phyloP scores from a whole-genome alignment of 1,284 basidiomycete species.

The Cryptococcus amylolentus region DNA sequence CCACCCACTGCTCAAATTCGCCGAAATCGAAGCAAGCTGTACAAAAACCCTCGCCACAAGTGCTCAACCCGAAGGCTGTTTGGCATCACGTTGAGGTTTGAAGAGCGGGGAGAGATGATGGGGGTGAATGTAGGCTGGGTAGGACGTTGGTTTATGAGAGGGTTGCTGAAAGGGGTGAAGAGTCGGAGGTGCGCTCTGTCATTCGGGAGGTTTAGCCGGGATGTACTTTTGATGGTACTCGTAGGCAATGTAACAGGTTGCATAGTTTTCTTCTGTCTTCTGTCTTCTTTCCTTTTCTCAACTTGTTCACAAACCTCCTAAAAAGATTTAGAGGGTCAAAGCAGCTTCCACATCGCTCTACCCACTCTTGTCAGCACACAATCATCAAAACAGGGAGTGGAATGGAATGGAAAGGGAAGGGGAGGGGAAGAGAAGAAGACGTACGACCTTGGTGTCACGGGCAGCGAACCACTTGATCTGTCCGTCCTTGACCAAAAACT shows the following conservation, averaged over 20 bases:
- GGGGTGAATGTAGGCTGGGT: not conserved
- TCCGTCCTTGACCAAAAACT: slow-evolving; percentile 53
- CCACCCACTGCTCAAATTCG: no score
- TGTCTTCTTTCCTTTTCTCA: not conserved
- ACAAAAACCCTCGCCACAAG: no score
- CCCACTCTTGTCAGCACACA: not conserved
- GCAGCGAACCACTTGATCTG: slow-evolving; percentile 54
- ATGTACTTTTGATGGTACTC: no score
- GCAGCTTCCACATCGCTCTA: slow-evolving; percentile 40
- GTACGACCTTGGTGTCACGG: slow-evolving; percentile 49
- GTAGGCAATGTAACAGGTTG: not conserved
- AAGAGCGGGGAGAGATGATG: not conserved
- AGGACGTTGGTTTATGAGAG: not conserved
- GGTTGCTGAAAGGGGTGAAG: no score
- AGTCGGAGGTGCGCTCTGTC: no score
- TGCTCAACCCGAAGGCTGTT: no score
- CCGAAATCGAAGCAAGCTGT: no score
- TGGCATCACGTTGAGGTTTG: no score
- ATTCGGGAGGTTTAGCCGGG: not conserved
- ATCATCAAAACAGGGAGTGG: not conserved
- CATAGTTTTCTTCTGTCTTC: not conserved
- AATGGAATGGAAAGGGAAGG: not conserved
- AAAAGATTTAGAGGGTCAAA: slow-evolving; percentile 4
- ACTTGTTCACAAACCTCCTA: not conserved
- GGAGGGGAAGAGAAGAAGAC: slow-evolving; percentile 9